Base-by-base conservation (phyloP, 1,284 basidiomycete species). In the Erythrobasidium hasegawianum region DNA sequence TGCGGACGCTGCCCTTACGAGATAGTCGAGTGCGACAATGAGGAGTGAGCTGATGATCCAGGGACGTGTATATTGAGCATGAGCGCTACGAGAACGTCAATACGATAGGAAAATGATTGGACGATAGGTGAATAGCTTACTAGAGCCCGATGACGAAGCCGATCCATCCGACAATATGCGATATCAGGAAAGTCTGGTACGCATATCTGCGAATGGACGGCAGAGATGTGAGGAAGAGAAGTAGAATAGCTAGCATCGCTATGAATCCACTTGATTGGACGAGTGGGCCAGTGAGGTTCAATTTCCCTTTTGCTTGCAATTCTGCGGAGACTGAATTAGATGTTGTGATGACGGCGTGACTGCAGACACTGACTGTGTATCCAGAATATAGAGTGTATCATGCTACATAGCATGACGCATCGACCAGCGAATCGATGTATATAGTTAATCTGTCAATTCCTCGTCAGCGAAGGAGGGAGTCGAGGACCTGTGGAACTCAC, bases 361-460 rank as follows among this genome's bases (percentile, higher is more conserved):
- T n/a, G n/a, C n/a, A n/a, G n/a, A n/a, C n/a, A 9, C 59, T 16
- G 20, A 57, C 43, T 29, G n/a, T 47, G 53, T n/a, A 72, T 38
- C 57, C 61, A 71, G 49, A 62, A 53, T 11, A 76, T 33, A 0
- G 74, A 70, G 67, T 79, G 79, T 0, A 76, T 22, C 72, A 76
- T 76, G 3, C 74, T 72, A 50, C 75, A 72, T 22, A 78, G 26
- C 8, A 79, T 69, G 43, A 71, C 71, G 3, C 76, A 72, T 24
- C 79, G 71, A 0, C 76, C 76, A 2, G 76, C 73, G 20, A 77
- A 76, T 1, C 79, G 77, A 58, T 80, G 79, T 1, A 80, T 71
- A 61, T 74, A 79, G 69, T 80, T 80, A 70, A 80, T 75, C 72
- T 75, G 65, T 11, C 8, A n/a, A n/a, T n/a, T n/a, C n/a, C n/a